These are phyloP conservation scores for Diaporthe humulicola DNA, from an alignment of 2,329 filamentous ascomycete species.

Conservation along the genomic window DNA sequence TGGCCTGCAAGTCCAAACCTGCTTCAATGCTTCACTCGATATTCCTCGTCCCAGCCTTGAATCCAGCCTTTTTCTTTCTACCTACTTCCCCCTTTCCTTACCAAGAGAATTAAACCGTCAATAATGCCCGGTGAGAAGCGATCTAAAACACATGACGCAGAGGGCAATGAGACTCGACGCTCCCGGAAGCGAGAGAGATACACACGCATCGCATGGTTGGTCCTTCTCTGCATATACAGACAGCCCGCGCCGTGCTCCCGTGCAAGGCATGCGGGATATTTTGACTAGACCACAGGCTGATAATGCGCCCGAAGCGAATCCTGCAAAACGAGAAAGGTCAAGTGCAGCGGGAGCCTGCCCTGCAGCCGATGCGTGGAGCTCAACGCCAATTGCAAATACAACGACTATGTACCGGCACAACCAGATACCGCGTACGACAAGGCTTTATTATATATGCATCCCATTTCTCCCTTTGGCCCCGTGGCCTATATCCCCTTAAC, in stretches of 20 bases:
- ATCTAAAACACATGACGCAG: conserved; percentile 5
- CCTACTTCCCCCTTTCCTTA: not conserved
- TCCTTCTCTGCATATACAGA: not conserved
- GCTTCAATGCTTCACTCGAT: conserved; percentile 1
- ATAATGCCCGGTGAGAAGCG: conserved; percentile 21
- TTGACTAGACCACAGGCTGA: not conserved
- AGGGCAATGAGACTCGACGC: conserved; percentile 9
- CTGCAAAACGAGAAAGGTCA: conserved; percentile 26
- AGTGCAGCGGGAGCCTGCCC: conserved; percentile 22
- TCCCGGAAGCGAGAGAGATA: conserved; percentile 22
- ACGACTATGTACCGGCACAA: conserved; percentile 15
- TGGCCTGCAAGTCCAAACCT: not conserved
- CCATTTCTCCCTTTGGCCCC: not conserved
- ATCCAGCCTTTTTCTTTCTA: not conserved
- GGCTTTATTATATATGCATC: not conserved
- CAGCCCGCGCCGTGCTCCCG: not conserved
- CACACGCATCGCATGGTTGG: conserved; percentile 16
- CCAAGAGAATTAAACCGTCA: not conserved
- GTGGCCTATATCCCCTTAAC: not conserved
- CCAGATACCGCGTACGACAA: conserved; percentile 15
- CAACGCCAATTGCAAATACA: conserved; percentile 24
- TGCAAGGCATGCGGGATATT: not conserved
- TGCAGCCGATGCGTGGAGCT: conserved; percentile 22
- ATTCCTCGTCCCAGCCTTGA: not conserved
- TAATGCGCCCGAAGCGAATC: not conserved